Conservation (phyloP, 129 eudicot genomes). For the Saposhnikovia divaricata region DNA sequence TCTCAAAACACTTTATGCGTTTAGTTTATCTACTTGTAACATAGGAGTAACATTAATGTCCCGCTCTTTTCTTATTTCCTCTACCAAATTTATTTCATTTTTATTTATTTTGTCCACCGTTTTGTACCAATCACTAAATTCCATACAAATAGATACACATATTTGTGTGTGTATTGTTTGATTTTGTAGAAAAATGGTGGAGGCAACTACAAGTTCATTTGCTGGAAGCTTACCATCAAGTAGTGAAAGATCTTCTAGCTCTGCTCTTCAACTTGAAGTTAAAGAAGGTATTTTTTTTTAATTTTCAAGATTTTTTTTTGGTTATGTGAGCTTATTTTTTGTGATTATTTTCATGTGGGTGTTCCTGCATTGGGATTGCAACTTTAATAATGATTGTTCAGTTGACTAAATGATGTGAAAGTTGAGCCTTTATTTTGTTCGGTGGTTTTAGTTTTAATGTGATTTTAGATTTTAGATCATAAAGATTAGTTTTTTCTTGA, state of each 20-base stretch:
- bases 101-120: background rate
- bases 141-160: background rate
- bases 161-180: background rate
- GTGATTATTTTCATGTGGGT: background rate
- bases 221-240: slow-evolving; percentile 84
- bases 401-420: background rate
- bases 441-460: background rate
- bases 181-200: slow-evolving; percentile 53
- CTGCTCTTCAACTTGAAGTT: slow-evolving; percentile 73
- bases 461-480: background rate
- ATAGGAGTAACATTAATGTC: slow-evolving; percentile 24
- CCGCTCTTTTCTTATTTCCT: slow-evolving; percentile 35
- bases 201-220: slow-evolving; percentile 70
- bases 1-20: slow-evolving; percentile 13
- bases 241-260: slow-evolving; percentile 93
- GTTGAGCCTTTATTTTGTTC: background rate
- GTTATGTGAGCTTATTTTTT: background rate
- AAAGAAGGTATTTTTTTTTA: slow-evolving; percentile 48
- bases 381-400: background rate
- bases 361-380: background rate
- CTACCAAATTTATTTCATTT: background rate
- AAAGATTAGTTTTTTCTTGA: background rate
- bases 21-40: slow-evolving; percentile 1
- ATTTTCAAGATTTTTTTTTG: background rate
- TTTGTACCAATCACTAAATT: background rate